These are phyloP conservation scores for Rhodotorula sp. DNA, from an alignment of 1,284 basidiomycete genomes.

Conservation along the genomic window DNA sequence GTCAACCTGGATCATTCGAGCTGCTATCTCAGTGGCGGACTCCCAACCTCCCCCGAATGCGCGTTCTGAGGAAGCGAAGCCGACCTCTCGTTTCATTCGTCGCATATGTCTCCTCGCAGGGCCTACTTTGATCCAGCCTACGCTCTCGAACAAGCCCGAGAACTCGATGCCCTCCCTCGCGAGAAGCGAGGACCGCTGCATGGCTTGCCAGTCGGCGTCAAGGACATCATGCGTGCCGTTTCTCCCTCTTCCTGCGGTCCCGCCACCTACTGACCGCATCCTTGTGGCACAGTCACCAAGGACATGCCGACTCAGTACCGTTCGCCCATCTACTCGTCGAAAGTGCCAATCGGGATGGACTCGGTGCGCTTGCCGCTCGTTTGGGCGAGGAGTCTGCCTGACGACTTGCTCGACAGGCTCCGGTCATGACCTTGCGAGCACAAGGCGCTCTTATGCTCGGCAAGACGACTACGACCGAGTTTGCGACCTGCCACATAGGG, in stretches of 20 bases:
- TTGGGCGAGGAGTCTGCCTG: too few relatives aligned
- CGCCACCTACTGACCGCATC: neutral
- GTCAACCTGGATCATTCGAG: neutral
- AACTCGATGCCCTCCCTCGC: slow-evolving; percentile 42
- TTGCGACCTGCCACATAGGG: slow-evolving; percentile 41
- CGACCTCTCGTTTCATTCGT: neutral
- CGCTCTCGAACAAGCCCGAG: slow-evolving; percentile 37
- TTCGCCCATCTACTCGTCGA: slow-evolving; percentile 40
- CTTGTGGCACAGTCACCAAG: neutral
- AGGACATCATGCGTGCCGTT: slow-evolving; percentile 43
- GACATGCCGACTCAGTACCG: slow-evolving; percentile 46
- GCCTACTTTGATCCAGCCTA: slow-evolving; percentile 42
- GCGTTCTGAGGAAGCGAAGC: neutral
- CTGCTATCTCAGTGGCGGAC: too few relatives aligned
- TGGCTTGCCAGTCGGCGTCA: slow-evolving; percentile 44
- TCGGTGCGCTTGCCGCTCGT: slow-evolving; percentile 12
- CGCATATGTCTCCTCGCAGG: slow-evolving; percentile 18
- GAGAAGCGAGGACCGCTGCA: slow-evolving; percentile 43
- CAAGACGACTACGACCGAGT: slow-evolving; percentile 46
- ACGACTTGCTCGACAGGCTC: neutral
- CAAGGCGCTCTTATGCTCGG: slow-evolving; percentile 47
- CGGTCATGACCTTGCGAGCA: slow-evolving; percentile 39
- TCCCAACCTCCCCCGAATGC: too few relatives aligned
- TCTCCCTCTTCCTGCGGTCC: neutral
- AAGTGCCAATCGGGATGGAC: slow-evolving; percentile 41